Percentiles rank a stretch among this genome's conserved stretches.
Conservation (phyloP, 2,329 filamentous ascomycete genomes). For the Tolypocladium tundrense region DNA sequence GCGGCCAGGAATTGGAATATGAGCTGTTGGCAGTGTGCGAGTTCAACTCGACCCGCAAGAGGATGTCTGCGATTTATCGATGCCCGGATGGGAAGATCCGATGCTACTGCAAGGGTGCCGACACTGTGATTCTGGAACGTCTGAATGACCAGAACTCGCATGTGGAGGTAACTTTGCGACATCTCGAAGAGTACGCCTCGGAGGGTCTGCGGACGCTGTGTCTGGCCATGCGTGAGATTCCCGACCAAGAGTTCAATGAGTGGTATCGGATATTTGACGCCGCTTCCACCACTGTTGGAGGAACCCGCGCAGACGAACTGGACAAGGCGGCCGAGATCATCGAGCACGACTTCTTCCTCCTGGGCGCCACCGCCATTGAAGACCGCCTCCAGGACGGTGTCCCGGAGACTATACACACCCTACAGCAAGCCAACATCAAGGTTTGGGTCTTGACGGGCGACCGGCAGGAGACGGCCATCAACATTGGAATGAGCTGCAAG, state of each 20-base stretch:
- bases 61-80: slow-evolving; percentile 96
- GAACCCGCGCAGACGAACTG: slow-evolving; percentile 85
- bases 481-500: slow-evolving; percentile 99
- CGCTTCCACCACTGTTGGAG: slow-evolving; percentile 80
- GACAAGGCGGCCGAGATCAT: slow-evolving; percentile 97
- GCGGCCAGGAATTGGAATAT: slow-evolving; percentile 67
- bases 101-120: slow-evolving; percentile 91
- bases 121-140: slow-evolving; percentile 93
- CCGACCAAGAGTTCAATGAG: slow-evolving; percentile 78
- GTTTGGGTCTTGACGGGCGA: slow-evolving; percentile 97
- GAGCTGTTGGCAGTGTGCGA: slow-evolving; percentile 94
- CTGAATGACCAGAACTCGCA: slow-evolving; percentile 74
- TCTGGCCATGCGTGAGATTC: slow-evolving; percentile 84
- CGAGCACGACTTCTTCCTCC: slow-evolving; percentile 80
- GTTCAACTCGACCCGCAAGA: slow-evolving; percentile 88
- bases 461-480: slow-evolving; percentile 97
- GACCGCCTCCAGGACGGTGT: slow-evolving; percentile 95
- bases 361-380: slow-evolving; percentile 94
- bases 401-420: slow-evolving; percentile 92
- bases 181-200: slow-evolving; percentile 97
- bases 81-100: slow-evolving; percentile 93
- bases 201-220: slow-evolving; percentile 93
- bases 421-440: slow-evolving; percentile 96
- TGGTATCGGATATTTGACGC: slow-evolving; percentile 83
- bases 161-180: slow-evolving; percentile 80